These are phyloP conservation scores for Jasminum sambac DNA, from an alignment of 257 asterid genomes.

Conservation along the genomic window DNA sequence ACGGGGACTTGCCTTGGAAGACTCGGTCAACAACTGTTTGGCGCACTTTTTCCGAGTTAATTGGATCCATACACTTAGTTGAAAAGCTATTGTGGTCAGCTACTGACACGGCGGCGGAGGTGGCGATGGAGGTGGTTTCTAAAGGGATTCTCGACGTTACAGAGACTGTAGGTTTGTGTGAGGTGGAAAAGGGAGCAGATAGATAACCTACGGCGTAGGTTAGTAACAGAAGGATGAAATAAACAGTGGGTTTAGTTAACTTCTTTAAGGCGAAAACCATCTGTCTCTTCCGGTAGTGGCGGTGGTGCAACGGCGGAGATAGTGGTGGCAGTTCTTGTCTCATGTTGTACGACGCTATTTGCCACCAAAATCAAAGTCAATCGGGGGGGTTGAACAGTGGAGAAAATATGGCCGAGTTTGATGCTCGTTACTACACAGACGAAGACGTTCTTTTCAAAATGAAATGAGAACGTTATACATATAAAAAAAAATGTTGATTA, in stretches of 20 bases:
- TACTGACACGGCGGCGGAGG: not conserved
- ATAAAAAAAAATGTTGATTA: not conserved
- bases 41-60: constrained; percentile 29
- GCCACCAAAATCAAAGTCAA: not conserved
- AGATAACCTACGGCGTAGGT: constrained; percentile 28
- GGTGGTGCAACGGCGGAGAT: constrained; percentile 10
- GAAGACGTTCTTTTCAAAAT: too few relatives aligned
- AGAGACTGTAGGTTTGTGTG: not conserved
- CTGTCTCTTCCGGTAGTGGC: constrained; percentile 21
- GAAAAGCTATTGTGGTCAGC: constrained; percentile 40
- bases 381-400: not conserved
- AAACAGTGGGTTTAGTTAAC: constrained; percentile 14
- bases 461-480: too few relatives aligned
- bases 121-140: not conserved
- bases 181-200: constrained; percentile 11
- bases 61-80: constrained; percentile 24
- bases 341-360: constrained; percentile 9
- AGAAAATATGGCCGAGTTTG: constrained; percentile 12
- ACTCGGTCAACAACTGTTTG: constrained; percentile 41
- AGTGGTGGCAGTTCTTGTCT: constrained; percentile 26
- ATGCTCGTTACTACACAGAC: constrained; percentile 5
- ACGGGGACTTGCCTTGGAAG: constrained; percentile 58
- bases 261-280: constrained; percentile 4
- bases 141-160: not conserved
- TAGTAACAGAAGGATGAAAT: constrained; percentile 20